phyloP scores from a whole-genome alignment of 140 eudicot species.

The Bidens hawaiensis region DNA sequence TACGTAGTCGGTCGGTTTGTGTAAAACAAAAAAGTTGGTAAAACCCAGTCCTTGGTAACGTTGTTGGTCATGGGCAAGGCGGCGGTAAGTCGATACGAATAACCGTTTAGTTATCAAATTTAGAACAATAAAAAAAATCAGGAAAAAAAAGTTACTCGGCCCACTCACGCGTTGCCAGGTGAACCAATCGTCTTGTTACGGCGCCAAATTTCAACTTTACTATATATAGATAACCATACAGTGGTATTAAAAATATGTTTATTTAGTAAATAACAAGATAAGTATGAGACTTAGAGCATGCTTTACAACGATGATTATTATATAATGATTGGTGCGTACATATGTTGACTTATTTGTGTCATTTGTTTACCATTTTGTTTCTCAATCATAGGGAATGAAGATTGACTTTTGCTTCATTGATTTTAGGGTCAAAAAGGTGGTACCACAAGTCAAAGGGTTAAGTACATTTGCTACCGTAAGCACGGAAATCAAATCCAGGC shows the following conservation, averaged over 20 bases:
- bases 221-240: too few species aligned
- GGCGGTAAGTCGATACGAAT: too few species aligned
- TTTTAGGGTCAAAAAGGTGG: constrained; percentile 22
- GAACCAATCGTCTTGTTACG: too few species aligned
- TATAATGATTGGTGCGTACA: constrained; percentile 11
- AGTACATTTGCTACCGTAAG: constrained; percentile 26
- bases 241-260: neutral
- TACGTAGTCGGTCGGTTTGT: too few species aligned
- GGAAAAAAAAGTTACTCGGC: too few species aligned
- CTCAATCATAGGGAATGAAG: constrained; percentile 11
- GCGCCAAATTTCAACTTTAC: too few species aligned
- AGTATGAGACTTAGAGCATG: neutral
- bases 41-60: too few species aligned
- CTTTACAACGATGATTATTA: neutral
- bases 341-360: constrained; percentile 13
- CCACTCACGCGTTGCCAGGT: too few species aligned
- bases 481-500: constrained; percentile 14
- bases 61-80: too few species aligned
- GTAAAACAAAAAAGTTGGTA: too few species aligned
- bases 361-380: neutral
- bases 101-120: too few species aligned
- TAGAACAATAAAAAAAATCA: too few species aligned
- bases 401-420: constrained; percentile 21
- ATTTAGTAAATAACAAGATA: neutral
- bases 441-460: constrained; percentile 26